Evolutionary conservation across 148 eudicot genomes (phyloP), one percentile per base, ranked within the genome.

Genomic region (Polygonum aviculare): DNA sequence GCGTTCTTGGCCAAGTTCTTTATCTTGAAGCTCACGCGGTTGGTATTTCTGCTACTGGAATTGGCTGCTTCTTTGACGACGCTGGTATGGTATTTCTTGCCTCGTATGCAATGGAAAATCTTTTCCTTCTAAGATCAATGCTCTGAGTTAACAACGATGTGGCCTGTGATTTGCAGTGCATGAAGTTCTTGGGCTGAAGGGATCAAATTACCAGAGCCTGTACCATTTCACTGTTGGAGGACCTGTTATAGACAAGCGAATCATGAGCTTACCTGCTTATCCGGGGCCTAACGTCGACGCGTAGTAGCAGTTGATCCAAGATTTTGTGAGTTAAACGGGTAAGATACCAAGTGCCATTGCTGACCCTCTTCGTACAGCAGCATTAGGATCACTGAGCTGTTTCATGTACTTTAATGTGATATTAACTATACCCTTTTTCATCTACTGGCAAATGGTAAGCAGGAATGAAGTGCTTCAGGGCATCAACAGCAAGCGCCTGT

Each of bases 21-120:
- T 94, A 94, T 80, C 88, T 92, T 57, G 97, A 92, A 87, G 95
- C 98, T 15, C 98, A 92, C 82, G 96, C 96, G 52, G 87, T 89
- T 80, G 93, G 97, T 74, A 82, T 94, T 62, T 92, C 97, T 79
- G 98, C 97, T 72, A 92, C 98, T 65, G 98, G 98, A 77, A 92
- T 94, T 59, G 98, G 98, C 75, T 94, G 97, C 87, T 94, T 92
- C 80, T 92, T 92, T 74, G 98, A 92, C 69, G 97, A 90, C 86
- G 97, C 97, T 78, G 96, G 98, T 94, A 87, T 59, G 96, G 98
- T 94, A 87, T 59, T 54, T 73, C 41, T 59, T n/a, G 50, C 12
- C 51, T 62, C 3, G 19, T 51, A 51, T 15, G 16, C 4, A 51
- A 51, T 26, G 31, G 9, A 63, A n/a, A 38, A 36, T 49, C 41